A percentile compares a stretch with the other conserved stretches of the same genome.
Evolutionary conservation across 345 rosid species (phyloP).

Genomic region (Viola odorata): DNA sequence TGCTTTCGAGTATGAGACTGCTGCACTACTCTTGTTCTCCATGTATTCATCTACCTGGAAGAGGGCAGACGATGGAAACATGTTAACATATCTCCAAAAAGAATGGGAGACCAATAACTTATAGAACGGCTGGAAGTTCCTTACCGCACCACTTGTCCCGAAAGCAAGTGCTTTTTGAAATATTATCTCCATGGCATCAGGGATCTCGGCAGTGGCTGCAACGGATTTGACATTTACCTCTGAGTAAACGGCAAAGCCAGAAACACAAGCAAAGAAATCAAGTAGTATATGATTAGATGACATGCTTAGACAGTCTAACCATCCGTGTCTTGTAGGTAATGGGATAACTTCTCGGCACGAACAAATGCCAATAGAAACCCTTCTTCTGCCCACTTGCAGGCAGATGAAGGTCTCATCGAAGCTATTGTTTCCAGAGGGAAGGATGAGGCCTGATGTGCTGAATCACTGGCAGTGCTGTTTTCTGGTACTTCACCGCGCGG

Average conservation of each 20-base stretch:
- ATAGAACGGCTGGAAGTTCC: constrained; percentile 12
- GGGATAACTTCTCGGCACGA: constrained; percentile 55
- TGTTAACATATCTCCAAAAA: not conserved
- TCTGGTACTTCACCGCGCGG: constrained; percentile 24
- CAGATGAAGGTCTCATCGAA: constrained; percentile 28
- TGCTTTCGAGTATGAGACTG: constrained; percentile 58
- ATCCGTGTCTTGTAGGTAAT: constrained; percentile 39
- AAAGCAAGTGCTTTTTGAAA: constrained; percentile 50
- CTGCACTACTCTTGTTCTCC: constrained; percentile 48
- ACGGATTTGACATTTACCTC: constrained; percentile 8
- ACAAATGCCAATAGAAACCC: constrained; percentile 51
- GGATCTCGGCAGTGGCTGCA: constrained; percentile 63
- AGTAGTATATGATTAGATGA: constrained; percentile 2
- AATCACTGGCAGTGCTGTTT: constrained; percentile 25
- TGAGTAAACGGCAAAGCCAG: constrained; percentile 14
- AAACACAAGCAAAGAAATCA: constrained; percentile 4
- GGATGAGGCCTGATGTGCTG: not conserved
- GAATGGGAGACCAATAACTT: not conserved
- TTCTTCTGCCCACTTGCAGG: constrained; percentile 47
- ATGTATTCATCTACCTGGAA: constrained; percentile 60
- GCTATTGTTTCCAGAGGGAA: not conserved
- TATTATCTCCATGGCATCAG: constrained; percentile 71
- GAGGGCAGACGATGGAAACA: not conserved
- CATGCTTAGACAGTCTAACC: constrained; percentile 37
- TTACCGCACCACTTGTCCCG: constrained; percentile 64